phyloP scores from a whole-genome alignment of 2,329 filamentous ascomycete genomes.

The Macroventuria anomochaeta region DNA sequence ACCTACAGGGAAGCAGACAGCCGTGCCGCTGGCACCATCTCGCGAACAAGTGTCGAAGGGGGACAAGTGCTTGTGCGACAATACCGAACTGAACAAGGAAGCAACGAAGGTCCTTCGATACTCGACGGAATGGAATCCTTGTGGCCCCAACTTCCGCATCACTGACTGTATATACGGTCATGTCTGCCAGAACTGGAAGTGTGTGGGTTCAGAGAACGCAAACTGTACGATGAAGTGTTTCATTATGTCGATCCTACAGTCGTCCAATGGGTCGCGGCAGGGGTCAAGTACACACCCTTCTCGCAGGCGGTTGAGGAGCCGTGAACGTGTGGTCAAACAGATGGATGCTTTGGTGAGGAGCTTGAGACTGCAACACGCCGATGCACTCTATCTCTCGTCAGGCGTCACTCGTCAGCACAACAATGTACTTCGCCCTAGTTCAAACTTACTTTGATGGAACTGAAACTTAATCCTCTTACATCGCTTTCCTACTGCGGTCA shows the following conservation, averaged over 20 bases:
- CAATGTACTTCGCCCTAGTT: background rate
- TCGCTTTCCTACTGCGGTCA: background rate
- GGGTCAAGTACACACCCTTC: background rate
- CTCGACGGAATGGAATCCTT: background rate
- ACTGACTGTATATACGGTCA: background rate
- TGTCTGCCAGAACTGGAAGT: background rate
- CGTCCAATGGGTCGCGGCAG: background rate
- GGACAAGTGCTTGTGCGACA: background rate
- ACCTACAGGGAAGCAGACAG: background rate
- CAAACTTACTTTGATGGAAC: too few relatives aligned
- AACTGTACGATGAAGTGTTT: background rate
- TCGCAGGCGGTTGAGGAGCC: background rate
- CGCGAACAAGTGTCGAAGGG: background rate
- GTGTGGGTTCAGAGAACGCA: background rate
- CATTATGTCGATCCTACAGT: background rate
- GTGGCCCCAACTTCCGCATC: background rate
- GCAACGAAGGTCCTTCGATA: background rate
- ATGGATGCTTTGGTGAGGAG: too few relatives aligned
- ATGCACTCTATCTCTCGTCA: background rate
- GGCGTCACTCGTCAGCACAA: too few relatives aligned
- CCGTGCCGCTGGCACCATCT: slow-evolving; percentile 1
- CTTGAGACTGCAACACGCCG: background rate
- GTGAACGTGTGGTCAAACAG: background rate
- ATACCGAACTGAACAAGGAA: background rate
- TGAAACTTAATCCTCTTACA: background rate